These are phyloP conservation scores for Kwoniella sp. DNA, from an alignment of 768 basidiomycete species.

Conservation along the genomic window DNA sequence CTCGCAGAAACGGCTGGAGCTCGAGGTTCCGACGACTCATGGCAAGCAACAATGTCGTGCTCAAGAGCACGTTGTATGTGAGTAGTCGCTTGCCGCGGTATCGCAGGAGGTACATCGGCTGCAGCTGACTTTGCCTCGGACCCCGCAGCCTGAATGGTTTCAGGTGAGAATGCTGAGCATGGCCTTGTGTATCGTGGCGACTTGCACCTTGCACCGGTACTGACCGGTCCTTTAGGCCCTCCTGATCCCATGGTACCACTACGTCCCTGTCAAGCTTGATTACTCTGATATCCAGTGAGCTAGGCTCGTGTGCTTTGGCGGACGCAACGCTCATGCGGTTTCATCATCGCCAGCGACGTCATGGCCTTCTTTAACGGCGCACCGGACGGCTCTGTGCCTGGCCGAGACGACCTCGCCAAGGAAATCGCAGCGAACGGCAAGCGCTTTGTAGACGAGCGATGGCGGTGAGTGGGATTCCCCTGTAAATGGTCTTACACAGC, in stretches of 20 bases:
- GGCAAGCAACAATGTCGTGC: constrained; percentile 38
- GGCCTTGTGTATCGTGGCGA: background rate
- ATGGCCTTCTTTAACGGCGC: constrained; percentile 44
- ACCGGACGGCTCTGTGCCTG: constrained; percentile 29
- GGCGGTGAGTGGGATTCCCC: constrained; percentile 26
- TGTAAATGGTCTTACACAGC: background rate
- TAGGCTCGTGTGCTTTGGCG: background rate
- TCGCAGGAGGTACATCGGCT: background rate
- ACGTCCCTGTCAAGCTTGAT: constrained; percentile 44
- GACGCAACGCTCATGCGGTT: background rate
- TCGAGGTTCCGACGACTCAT: constrained; percentile 38
- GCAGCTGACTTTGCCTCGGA: too few species aligned
- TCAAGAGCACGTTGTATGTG: constrained; percentile 45
- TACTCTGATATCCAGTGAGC: constrained; percentile 47
- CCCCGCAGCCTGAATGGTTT: constrained; percentile 44
- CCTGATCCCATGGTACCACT: constrained; percentile 48
- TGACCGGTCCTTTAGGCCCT: constrained; percentile 13
- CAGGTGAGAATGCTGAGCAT: too few species aligned
- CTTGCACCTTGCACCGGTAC: background rate
- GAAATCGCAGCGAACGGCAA: constrained; percentile 35
- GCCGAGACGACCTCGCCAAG: constrained; percentile 35
- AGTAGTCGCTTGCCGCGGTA: constrained; percentile 5
- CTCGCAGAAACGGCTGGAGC: constrained; percentile 40
- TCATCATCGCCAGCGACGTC: constrained; percentile 31
- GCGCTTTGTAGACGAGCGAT: constrained; percentile 32